Percentiles rank a stretch among this genome's conserved stretches.
These are phyloP conservation scores for Stentor roeselii DNA, from an alignment of 73 alveolate species.

Conservation along the genomic window DNA sequence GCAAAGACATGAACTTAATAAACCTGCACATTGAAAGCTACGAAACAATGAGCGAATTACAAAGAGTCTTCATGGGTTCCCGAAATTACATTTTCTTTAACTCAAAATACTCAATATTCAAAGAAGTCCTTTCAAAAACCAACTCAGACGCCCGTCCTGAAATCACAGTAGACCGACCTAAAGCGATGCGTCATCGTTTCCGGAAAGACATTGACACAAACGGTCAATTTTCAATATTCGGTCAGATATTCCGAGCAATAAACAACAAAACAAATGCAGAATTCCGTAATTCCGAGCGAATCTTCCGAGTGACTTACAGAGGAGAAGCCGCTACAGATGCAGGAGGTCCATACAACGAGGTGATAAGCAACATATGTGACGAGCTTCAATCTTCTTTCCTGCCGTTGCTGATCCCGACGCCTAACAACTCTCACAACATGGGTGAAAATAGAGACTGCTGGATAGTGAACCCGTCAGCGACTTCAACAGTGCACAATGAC, in stretches of 20 bases:
- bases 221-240: slow-evolving; percentile 63
- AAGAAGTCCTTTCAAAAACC: slow-evolving; percentile 34
- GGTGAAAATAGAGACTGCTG: slow-evolving; percentile 86
- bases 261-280: slow-evolving; percentile 29
- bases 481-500: slow-evolving; percentile 54
- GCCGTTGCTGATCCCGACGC: slow-evolving; percentile 76
- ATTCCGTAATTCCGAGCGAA: slow-evolving; percentile 41
- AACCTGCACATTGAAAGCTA: slow-evolving; percentile 47
- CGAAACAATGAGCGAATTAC: slow-evolving; percentile 17
- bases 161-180: slow-evolving; percentile 58
- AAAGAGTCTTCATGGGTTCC: slow-evolving; percentile 24
- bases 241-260: slow-evolving; percentile 50
- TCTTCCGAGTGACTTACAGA: slow-evolving; percentile 56
- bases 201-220: slow-evolving; percentile 54
- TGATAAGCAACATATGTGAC: slow-evolving; percentile 60
- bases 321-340: slow-evolving; percentile 88
- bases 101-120: background rate
- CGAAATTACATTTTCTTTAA: slow-evolving; percentile 24
- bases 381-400: slow-evolving; percentile 75
- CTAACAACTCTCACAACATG: slow-evolving; percentile 68
- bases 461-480: slow-evolving; percentile 81
- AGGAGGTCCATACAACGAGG: slow-evolving; percentile 83
- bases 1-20: slow-evolving; percentile 41
- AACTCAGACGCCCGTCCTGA: slow-evolving; percentile 34
- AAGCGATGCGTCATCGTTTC: slow-evolving; percentile 45